These are phyloP conservation scores for Parafenestella ontariensis DNA, from an alignment of 2,329 filamentous ascomycete species.

Conservation along the genomic window DNA sequence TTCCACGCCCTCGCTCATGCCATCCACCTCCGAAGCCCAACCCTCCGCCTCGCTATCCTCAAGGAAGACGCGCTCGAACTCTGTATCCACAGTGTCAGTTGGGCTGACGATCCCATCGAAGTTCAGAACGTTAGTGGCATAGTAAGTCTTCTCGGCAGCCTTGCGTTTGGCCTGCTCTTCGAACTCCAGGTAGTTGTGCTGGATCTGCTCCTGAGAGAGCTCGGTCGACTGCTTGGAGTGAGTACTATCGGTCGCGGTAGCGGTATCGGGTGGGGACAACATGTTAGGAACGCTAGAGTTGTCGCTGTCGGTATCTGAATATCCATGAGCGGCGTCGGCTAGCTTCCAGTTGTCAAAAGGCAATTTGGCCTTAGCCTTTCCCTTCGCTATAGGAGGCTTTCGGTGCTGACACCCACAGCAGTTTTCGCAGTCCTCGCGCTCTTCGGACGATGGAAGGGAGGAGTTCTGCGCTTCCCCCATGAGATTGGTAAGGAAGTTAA, in stretches of 20 bases:
- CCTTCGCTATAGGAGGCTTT: neutral
- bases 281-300: neutral
- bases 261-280: neutral
- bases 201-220: constrained; percentile 18
- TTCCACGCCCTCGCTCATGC: constrained; percentile 6
- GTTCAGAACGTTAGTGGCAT: neutral
- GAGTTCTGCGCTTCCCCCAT: constrained; percentile 3
- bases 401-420: neutral
- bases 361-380: neutral
- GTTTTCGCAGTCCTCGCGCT: too few species aligned
- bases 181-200: constrained; percentile 24
- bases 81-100: constrained; percentile 16
- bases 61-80: constrained; percentile 29
- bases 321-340: too few species aligned
- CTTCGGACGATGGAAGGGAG: too few species aligned
- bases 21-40: constrained; percentile 5
- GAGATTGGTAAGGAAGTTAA: neutral
- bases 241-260: neutral
- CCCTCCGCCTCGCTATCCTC: constrained; percentile 12
- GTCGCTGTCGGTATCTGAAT: neutral
- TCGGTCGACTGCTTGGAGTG: neutral
- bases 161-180: constrained; percentile 8
- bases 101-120: constrained; percentile 11
- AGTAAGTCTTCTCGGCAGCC: constrained; percentile 9
- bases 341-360: neutral